phyloP scores from a whole-genome alignment of 2,329 filamentous ascomycete genomes.

The Talaromyces albobiverticillius region DNA sequence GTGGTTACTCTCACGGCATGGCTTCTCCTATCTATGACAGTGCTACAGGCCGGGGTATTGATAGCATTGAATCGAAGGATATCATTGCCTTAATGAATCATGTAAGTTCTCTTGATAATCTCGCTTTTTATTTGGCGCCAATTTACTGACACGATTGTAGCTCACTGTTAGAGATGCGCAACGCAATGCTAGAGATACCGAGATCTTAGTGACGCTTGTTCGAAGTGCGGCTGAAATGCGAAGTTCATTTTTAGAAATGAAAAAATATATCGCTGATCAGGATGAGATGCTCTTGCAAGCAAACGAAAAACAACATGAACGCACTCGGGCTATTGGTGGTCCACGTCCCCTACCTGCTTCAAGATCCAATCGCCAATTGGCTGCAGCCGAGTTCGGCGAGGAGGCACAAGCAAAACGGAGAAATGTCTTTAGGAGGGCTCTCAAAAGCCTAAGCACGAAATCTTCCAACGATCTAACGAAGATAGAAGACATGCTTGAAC shows the following conservation, averaged over 20 bases:
- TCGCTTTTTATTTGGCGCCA: conserved; percentile 15
- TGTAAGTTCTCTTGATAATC: conserved; percentile 48
- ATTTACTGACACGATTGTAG: conserved; percentile 39
- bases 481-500: conserved; percentile 89
- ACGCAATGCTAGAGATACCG: conserved; percentile 90
- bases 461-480: conserved; percentile 82
- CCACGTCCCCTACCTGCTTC: conserved; percentile 77
- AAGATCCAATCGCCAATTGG: conserved; percentile 53
- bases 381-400: conserved; percentile 51
- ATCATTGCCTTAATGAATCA: conserved; percentile 98
- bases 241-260: conserved; percentile 93
- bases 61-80: conserved; percentile 91
- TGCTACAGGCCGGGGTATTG: conserved; percentile 80
- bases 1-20: conserved; percentile 90
- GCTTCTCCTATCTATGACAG: conserved; percentile 86
- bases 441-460: conserved; percentile 85
- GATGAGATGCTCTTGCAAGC: conserved; percentile 85
- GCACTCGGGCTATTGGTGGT: conserved; percentile 77
- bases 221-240: conserved; percentile 95
- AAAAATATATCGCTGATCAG: conserved; percentile 83
- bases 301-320: conserved; percentile 83
- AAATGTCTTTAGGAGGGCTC: conserved; percentile 89
- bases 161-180: conserved; percentile 96
- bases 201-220: conserved; percentile 91
- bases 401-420: conserved; percentile 73